Evolutionary conservation across 257 asterid genomes (phyloP), one percentile per base, ranked within the genome.

Genomic region (Lycium ferocissimum): DNA sequence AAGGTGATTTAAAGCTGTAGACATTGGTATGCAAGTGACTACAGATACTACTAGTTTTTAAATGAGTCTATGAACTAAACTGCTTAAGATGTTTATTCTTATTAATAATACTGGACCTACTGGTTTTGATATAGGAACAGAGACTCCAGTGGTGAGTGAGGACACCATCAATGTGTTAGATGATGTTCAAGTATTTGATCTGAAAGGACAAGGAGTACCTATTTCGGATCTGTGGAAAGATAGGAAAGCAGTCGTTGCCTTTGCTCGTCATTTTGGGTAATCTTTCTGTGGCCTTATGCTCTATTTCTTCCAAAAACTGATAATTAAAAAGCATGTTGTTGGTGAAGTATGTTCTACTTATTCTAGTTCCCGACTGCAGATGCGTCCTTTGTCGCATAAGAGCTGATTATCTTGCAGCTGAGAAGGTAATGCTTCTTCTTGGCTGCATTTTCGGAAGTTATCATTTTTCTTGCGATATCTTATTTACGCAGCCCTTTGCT

Each of bases 261-360:
- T 96, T 88, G 98, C 98, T 84, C 98, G 99, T 72, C 99, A 96
- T 91, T 96, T 96, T 85, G 99, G 98, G 99, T 95, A 86, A 83
- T 73, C 84, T 18, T 76, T 56, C 85, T 7, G 38, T 7, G 33
- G 2, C 33, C 51, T 15, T 67, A 20, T 58, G 61, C 56, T 70
- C 62, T 18, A 37, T 80, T 75, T 49, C 59, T 72, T 53, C 26
- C 1, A 51, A 47, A 75, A 76, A 3, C 81, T 51, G 43, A 20
- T 76, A 49, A 49, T 49, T 13, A 22, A 75, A 75, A 53, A 83
- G 12, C 79, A 40, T 15, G 35, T n/a, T 11, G 49, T 7, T 40
- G 59, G 35, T n/a, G 9, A 54, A 71, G 47, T 40, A 37, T 53
- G 7, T 83, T 35, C 75, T 40, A 12, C 45, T 73, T 56, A 75